phyloP scores from a whole-genome alignment of 139 green algal species.

The Picochlorum sp. region DNA sequence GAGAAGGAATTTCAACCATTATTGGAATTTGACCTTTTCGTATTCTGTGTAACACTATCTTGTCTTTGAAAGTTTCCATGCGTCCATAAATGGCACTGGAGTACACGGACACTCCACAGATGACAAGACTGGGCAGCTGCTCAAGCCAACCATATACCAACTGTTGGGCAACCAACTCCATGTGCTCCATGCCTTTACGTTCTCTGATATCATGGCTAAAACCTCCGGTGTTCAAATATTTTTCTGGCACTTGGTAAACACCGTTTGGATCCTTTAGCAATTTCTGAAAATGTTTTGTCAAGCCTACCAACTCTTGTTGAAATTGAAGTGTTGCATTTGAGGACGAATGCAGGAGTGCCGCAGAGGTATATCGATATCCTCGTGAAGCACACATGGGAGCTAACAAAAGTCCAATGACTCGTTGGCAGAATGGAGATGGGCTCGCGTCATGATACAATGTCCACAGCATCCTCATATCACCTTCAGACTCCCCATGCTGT shows the following conservation, averaged over 20 bases:
- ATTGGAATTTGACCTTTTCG: neutral
- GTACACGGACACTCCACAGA: neutral
- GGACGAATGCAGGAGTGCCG: neutral
- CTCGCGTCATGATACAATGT: neutral
- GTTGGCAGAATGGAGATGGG: neutral
- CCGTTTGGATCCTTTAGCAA: neutral
- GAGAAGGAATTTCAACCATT: neutral
- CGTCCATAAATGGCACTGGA: neutral
- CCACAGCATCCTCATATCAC: neutral
- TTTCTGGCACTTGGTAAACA: too few relatives aligned
- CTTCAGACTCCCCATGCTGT: neutral
- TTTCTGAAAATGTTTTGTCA: neutral
- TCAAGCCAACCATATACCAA: neutral
- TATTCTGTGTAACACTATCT: neutral
- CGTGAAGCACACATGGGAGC: neutral
- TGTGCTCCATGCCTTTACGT: neutral
- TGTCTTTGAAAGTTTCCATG: neutral
- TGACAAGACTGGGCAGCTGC: neutral
- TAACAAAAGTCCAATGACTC: neutral
- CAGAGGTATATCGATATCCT: neutral
- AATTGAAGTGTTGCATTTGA: conserved; percentile 6
- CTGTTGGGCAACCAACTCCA: neutral
- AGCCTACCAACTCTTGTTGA: neutral
- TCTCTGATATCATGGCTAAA: too few relatives aligned
- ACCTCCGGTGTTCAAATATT: too few relatives aligned